phyloP scores from a whole-genome alignment of 176 grass and related monocot genomes.

The Neostapfia colusana region DNA sequence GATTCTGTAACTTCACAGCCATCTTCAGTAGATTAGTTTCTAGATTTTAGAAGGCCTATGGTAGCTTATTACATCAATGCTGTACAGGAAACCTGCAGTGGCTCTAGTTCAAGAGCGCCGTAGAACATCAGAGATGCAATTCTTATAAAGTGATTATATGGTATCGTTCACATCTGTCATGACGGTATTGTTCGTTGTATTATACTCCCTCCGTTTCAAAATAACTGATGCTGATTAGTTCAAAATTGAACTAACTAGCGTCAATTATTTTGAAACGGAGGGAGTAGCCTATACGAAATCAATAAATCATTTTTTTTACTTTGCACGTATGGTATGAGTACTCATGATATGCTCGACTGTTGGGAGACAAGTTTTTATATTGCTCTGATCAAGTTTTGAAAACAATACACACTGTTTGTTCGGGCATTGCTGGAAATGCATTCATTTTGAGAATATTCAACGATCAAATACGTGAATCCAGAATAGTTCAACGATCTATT shows the following conservation, averaged over 20 bases:
- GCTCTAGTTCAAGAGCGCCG: not conserved
- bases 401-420: not conserved
- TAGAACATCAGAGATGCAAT: slow-evolving; percentile 24
- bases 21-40: slow-evolving; percentile 29
- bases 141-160: not conserved
- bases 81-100: slow-evolving; percentile 3
- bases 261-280: too few species aligned
- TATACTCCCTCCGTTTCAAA: too few species aligned
- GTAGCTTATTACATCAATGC: not conserved
- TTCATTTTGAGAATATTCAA: not conserved
- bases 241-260: too few species aligned
- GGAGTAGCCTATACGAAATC: not conserved
- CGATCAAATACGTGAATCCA: not conserved
- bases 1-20: slow-evolving; percentile 14
- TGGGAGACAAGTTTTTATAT: not conserved
- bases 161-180: not conserved
- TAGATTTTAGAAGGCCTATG: slow-evolving; percentile 20
- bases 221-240: too few species aligned
- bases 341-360: not conserved
- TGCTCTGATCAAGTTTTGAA: slow-evolving; percentile 8
- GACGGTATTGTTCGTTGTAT: slow-evolving; percentile 18
- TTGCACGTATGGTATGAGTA: not conserved
- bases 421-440: not conserved
- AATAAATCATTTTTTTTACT: not conserved
- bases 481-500: too few species aligned